A percentile compares a stretch with the other conserved stretches of the same genome.
Conservation (phyloP, 2,329 filamentous ascomycete genomes). For the Penicillium sp. region DNA sequence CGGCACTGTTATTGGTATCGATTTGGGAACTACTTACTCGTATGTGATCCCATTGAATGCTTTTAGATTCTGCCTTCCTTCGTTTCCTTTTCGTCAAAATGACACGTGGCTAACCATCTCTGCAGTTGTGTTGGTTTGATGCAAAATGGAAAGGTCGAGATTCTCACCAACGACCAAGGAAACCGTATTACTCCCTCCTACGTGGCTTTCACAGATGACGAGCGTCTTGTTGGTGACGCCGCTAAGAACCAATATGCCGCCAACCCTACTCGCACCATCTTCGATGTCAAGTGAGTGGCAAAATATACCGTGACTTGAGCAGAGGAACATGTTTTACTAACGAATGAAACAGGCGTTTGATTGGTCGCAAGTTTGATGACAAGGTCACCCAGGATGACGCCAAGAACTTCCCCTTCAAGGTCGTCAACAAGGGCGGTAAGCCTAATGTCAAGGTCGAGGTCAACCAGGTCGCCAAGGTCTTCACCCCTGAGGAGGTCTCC, state of each 20-base stretch:
- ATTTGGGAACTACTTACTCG: constrained; percentile 83
- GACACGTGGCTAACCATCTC: constrained; percentile 32
- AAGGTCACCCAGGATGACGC: constrained; percentile 88
- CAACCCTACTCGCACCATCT: constrained; percentile 76
- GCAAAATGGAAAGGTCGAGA: constrained; percentile 93
- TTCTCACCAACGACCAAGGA: constrained; percentile 94
- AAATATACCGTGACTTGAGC: neutral
- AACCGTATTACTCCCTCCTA: constrained; percentile 95
- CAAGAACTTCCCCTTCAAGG: constrained; percentile 98
- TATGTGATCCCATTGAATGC: constrained; percentile 22
- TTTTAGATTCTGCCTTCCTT: neutral
- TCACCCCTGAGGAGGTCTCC: constrained; percentile 67
- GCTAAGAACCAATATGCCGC: constrained; percentile 91
- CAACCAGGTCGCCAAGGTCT: constrained; percentile 57
- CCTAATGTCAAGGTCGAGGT: constrained; percentile 74
- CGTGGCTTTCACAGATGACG: constrained; percentile 95
- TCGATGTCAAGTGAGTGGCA: constrained; percentile 75
- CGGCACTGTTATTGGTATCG: constrained; percentile 92
- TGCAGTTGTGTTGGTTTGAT: constrained; percentile 89
- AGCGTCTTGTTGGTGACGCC: constrained; percentile 94
- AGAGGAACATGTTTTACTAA: constrained; percentile 29
- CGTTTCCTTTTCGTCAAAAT: neutral
- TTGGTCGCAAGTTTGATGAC: constrained; percentile 79
- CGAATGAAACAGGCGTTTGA: constrained; percentile 64
- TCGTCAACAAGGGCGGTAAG: constrained; percentile 86